Percentiles rank a stretch among this genome's conserved stretches.
phyloP scores from a whole-genome alignment of 2,329 filamentous ascomycete species.

The Shiraia sp. region DNA sequence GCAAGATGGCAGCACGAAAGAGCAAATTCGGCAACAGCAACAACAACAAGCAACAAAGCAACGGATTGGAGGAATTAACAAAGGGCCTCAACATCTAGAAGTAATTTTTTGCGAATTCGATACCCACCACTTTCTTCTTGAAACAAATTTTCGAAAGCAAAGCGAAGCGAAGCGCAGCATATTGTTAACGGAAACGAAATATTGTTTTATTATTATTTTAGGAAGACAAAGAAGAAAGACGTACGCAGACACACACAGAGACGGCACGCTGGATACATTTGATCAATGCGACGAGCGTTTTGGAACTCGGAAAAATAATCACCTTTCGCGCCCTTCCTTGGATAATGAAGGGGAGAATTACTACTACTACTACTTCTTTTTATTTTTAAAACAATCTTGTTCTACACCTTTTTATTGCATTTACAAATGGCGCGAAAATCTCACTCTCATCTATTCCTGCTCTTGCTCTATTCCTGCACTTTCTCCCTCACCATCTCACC shows the following conservation, averaged over 20 bases:
- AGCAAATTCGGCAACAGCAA: slow-evolving; percentile 23
- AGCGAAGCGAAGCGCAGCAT: neutral
- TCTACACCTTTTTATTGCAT: neutral
- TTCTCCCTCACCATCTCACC: neutral
- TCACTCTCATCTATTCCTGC: neutral
- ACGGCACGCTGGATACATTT: no score
- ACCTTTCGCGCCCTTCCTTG: no score
- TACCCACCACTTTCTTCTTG: slow-evolving; percentile 5
- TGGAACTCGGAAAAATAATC: no score
- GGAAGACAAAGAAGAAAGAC: no score
- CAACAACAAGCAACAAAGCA: slow-evolving; percentile 20
- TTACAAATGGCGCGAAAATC: slow-evolving; percentile 4
- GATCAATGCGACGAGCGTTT: no score
- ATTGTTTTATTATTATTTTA: no score
- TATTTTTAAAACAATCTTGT: no score
- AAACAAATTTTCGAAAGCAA: neutral
- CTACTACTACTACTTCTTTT: no score
- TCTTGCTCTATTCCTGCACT: neutral
- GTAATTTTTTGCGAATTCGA: slow-evolving; percentile 6
- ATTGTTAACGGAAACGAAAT: no score
- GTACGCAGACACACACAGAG: no score
- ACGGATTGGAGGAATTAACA: slow-evolving; percentile 29
- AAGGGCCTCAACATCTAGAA: slow-evolving; percentile 28
- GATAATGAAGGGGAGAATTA: no score
- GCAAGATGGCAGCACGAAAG: slow-evolving; percentile 35